Base-by-base conservation (phyloP, 2,329 filamentous ascomycete genomes). In the Calycina herbarum region DNA sequence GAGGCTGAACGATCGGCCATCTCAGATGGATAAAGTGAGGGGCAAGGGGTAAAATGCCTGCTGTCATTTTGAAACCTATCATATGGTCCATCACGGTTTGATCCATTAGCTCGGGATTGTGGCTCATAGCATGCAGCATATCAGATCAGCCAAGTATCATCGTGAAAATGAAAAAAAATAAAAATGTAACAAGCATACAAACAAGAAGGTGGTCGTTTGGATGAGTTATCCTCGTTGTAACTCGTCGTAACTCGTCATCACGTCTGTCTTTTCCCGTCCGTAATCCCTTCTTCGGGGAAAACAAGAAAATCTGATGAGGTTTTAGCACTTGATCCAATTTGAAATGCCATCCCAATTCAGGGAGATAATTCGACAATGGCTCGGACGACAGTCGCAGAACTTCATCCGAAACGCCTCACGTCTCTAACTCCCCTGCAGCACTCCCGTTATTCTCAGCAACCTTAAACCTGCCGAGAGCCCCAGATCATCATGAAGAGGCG, bases 341-440 rank as follows among this genome's bases (percentile, higher is more conserved):
- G n/a, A 57, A 20, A 24, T 27, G n/a, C n/a, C n/a, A 57, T 57
- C 48, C 27, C 45, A 51, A 29, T 15, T n/a, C 17, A 7, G 17
- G 24, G 3, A 20, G 24, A 11, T 15, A 54, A 27, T 38, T 61
- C 17, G 33, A 38, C n/a, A 27, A 48, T 61, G 59, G 59, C 59
- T 61, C 59, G 59, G 45, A 54, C 45, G 11, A n/a, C 29, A 56
- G 42, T 59, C 24, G 42, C n/a, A 31, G 59, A 62, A 31, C 61
- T 42, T 57, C 61, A 42, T 45, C 51, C 61, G 61, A 62, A 62
- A 62, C 61, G 51, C 31, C 17, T 51, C 29, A n/a, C 54, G 60
- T 62, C 40, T 62, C 38, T 27, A 8, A 60, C 7, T 40, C 38
- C 40, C 40, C 38, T 29, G 59, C 27, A 60, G 38, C 48, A 54